These are phyloP conservation scores for Puccinellia tenuiflora DNA, from an alignment of 176 grass and related monocot species.

Conservation along the genomic window DNA sequence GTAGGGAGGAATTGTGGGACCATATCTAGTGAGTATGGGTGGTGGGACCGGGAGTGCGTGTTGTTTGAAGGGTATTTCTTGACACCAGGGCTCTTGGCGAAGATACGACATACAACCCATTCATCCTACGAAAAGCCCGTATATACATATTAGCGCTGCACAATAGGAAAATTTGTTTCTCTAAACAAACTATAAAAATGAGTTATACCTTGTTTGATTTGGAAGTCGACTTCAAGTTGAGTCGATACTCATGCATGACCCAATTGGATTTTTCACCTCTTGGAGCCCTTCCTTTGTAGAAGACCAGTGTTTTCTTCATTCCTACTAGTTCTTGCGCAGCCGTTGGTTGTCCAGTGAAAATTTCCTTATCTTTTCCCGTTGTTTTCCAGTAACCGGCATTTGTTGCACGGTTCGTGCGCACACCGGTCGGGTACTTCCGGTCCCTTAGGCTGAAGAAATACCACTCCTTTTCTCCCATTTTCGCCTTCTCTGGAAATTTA, in stretches of 20 bases:
- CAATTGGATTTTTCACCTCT: conserved; percentile 85
- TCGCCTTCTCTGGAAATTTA: conserved; percentile 53
- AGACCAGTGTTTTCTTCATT: conserved; percentile 92
- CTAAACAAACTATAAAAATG: not conserved
- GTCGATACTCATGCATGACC: conserved; percentile 88
- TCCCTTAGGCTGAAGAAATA: conserved; percentile 84
- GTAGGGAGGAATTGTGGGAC: conserved; percentile 34
- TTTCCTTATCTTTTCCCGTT: conserved; percentile 78
- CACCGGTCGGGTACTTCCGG: conserved; percentile 74
- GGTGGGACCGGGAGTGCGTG: conserved; percentile 38
- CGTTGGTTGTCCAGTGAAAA: conserved; percentile 32
- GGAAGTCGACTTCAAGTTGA: conserved; percentile 37
- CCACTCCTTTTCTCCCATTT: conserved; percentile 93
- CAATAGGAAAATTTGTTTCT: not conserved
- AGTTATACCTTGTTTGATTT: conserved; percentile 71
- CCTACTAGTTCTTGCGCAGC: conserved; percentile 41
- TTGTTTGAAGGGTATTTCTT: conserved; percentile 71
- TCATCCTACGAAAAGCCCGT: conserved; percentile 40
- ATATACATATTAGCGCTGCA: not conserved
- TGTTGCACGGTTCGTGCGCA: conserved; percentile 79
- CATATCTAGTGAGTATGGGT: conserved; percentile 62
- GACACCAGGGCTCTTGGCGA: conserved; percentile 47
- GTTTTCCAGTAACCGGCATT: conserved; percentile 87
- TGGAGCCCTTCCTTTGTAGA: conserved; percentile 92
- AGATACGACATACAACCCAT: conserved; percentile 77